Base-by-base conservation (phyloP, 805 yeast species). In the Suhomyces pyralidae region DNA sequence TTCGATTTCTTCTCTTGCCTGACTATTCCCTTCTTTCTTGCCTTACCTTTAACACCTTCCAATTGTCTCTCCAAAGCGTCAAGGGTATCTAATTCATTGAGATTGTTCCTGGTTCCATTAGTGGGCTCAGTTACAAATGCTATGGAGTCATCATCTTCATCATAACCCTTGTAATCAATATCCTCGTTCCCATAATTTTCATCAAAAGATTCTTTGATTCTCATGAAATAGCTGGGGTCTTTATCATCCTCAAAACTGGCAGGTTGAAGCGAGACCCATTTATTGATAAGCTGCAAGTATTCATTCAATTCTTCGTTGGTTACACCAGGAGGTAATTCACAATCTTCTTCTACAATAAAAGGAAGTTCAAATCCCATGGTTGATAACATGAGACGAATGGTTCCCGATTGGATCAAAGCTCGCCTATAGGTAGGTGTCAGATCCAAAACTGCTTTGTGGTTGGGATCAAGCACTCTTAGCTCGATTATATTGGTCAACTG, bases 351-450 rank as follows among this genome's bases (percentile, higher is more conserved):
- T 28, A 74, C 63, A 5, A 64, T 64, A 24, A 57, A 69, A 0
- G 83, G 81, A 14, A 79, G 51, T 5, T 65, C 69, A 52, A 77
- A 79, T 7, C 85, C 86, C 19, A 81, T 62, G 5, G 74, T 58
- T 8, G 65, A 62, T 48, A 85, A 64, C 15, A 55, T 62, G 28
- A 81, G 66, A 32, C 89, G 64, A 15, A 81, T 52, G 48, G 78
- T 70, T 2, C 83, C 77, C 51, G 84, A 81, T 17, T 72, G 73
- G 20, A 79, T 71, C 5, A 81, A 57, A 9, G 66, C 53, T n/a
- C 76, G 58, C 15, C 67, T 58, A 28, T 55, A 58, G 28, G 58
- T 54, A 24, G 51, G 59, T 3, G 58, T 45, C 4, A 64, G 57
- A 12, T 49, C 46, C 22, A 64, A 51, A n/a, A 54, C 57, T 9